Base-by-base conservation (phyloP, 805 yeast species). In the Scheffersomyces spartinae region DNA sequence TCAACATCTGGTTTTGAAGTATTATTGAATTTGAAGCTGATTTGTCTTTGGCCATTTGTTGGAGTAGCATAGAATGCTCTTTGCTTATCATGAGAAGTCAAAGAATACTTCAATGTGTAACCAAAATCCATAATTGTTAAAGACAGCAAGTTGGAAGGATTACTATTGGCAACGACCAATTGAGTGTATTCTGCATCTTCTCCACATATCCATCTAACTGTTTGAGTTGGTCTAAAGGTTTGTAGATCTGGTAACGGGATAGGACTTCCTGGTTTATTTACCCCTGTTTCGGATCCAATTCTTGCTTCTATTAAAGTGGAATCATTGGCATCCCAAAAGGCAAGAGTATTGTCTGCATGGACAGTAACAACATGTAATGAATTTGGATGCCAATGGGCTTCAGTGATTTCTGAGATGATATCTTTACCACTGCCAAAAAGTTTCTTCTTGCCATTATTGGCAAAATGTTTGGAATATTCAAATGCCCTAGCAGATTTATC, bases 301-400 rank as follows among this genome's bases (percentile, higher is more conserved):
- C 96, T 66, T 1, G 95, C 91, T 27, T 74, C 74, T 9, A 91
- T 57, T 22, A 73, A 52, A 9, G 71, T 69, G 1, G 93, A 95
- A 18, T 74, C 74, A 17, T 73, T 64, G 1, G 83, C 79, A 49
- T 91, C 98, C 96, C 97, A 91, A 43, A 91, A 91, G 2, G 73
- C 94, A 18, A 91, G 42, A 0, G 93, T 69, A 27, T 88, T 88
- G 42, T 86, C 95, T 13, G 60, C 74, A 48, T 88, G 93, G 2
- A 73, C 66, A 0, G 95, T 76, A 12, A 81, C 64, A 3, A 83
- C 54, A 44, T 86, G 94, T 23, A 85, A 64, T 0, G 97, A 95
- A 43, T 84, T 84, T 3, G 99, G 98, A 49, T 88, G 96, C 71
- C 82, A 91, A 17, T 71, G 58, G 0, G 94, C 75, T 25, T 74